phyloP scores from a whole-genome alignment of 345 rosid genomes.

The Eutrema heterophyllum region DNA sequence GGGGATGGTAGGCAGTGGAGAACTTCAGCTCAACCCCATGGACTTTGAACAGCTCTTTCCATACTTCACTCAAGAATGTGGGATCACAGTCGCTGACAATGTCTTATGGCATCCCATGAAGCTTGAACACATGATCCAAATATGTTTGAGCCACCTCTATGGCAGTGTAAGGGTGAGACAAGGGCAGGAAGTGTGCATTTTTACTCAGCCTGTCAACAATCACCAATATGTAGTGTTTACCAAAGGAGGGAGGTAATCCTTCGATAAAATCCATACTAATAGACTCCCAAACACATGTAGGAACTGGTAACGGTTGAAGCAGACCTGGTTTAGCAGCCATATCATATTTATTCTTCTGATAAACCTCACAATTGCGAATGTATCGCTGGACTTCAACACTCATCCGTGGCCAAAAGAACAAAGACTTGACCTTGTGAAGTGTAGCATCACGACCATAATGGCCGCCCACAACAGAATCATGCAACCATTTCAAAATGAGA shows the following conservation, averaged over 20 bases:
- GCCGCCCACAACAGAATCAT: background rate
- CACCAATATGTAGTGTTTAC: background rate
- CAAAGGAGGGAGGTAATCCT: background rate
- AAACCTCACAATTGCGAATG: too few relatives aligned
- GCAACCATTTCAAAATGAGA: background rate
- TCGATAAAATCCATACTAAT: background rate
- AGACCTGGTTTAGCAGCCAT: background rate
- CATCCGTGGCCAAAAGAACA: background rate
- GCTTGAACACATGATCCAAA: too few relatives aligned
- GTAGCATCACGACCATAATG: background rate
- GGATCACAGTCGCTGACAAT: background rate
- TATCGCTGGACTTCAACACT: background rate
- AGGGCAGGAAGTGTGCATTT: background rate
- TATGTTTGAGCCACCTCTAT: background rate
- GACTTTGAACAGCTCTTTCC: background rate
- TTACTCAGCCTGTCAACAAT: background rate
- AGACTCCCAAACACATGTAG: background rate
- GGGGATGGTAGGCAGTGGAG: background rate
- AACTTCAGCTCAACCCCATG: background rate
- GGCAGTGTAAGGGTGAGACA: background rate
- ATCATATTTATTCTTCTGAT: background rate
- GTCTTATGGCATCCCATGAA: background rate
- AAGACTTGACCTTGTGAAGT: background rate
- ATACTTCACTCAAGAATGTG: background rate
- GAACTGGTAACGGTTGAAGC: background rate